phyloP scores from a whole-genome alignment of 2,329 filamentous ascomycete species.

The Shiraia sp. region DNA sequence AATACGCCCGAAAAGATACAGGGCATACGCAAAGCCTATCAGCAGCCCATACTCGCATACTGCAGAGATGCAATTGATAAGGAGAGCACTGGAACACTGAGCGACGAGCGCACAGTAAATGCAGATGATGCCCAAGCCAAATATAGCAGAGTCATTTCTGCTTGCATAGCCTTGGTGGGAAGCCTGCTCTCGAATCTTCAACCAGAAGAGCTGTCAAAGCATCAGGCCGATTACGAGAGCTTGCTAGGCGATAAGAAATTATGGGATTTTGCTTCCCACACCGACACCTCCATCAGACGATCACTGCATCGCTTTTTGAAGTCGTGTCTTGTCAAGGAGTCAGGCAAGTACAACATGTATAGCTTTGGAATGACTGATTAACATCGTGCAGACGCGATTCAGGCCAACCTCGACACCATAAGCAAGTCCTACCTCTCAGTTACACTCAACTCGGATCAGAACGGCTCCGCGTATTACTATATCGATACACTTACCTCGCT shows the following conservation, averaged over 20 bases:
- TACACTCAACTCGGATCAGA: conserved; percentile 72
- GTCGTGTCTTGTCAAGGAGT: conserved; percentile 55
- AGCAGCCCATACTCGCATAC: conserved; percentile 78
- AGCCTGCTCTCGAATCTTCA: conserved; percentile 54
- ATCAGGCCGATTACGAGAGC: conserved; percentile 64
- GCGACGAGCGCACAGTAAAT: conserved; percentile 84
- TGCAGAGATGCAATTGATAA: conserved; percentile 74
- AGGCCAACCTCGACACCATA: conserved; percentile 56
- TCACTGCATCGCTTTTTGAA: conserved; percentile 61
- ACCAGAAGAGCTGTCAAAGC: conserved; percentile 61
- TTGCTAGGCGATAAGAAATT: conserved; percentile 67
- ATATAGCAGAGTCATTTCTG: conserved; percentile 76
- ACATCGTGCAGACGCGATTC: conserved; percentile 27
- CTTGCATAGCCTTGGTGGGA: conserved; percentile 59
- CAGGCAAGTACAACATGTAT: conserved; percentile 26
- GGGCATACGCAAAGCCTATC: conserved; percentile 80
- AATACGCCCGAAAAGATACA: conserved; percentile 76
- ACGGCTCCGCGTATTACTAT: conserved; percentile 73
- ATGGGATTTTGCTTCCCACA: conserved; percentile 62
- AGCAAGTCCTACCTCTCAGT: conserved; percentile 74
- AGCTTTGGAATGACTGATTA: neutral
- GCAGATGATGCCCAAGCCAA: conserved; percentile 84
- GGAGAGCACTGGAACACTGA: conserved; percentile 80
- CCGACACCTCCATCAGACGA: conserved; percentile 62
- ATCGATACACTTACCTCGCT: conserved; percentile 68